phyloP scores from a whole-genome alignment of 257 asterid species.

The Lavandula angustifolia region DNA sequence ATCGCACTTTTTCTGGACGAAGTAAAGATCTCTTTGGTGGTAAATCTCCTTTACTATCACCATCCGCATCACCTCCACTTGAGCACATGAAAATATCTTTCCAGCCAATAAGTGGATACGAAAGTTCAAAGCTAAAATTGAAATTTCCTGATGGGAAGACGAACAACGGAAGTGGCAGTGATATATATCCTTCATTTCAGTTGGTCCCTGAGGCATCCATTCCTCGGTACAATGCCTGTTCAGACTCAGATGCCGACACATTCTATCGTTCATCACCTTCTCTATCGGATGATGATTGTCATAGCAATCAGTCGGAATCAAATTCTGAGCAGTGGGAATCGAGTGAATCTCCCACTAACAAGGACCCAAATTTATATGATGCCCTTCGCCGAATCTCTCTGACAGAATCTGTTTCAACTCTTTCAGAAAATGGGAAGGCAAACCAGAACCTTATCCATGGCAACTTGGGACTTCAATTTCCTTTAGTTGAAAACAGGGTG shows the following conservation, averaged over 20 bases:
- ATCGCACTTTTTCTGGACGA: constrained; percentile 46
- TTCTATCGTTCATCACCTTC: constrained; percentile 84
- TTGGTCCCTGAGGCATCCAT: constrained; percentile 75
- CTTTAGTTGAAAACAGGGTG: constrained; percentile 41
- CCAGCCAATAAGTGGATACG: constrained; percentile 70
- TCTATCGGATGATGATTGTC: constrained; percentile 70
- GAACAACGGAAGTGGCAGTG: constrained; percentile 45
- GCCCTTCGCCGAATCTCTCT: constrained; percentile 64
- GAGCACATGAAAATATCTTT: constrained; percentile 92
- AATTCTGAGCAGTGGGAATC: constrained; percentile 90
- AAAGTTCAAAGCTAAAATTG: constrained; percentile 70
- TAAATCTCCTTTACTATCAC: constrained; percentile 58
- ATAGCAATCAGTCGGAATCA: constrained; percentile 67
- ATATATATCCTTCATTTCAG: constrained; percentile 87
- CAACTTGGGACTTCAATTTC: constrained; percentile 38
- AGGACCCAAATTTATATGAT: constrained; percentile 68
- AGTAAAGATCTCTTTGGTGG: constrained; percentile 46
- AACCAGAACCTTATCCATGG: constrained; percentile 41
- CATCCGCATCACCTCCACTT: constrained; percentile 87
- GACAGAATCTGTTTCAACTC: constrained; percentile 57
- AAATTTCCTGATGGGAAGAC: constrained; percentile 66
- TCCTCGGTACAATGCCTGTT: constrained; percentile 48
- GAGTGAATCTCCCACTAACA: constrained; percentile 61
- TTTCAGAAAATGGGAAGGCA: constrained; percentile 39
- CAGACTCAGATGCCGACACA: constrained; percentile 88